Evolutionary conservation across 768 basidiomycete genomes (phyloP), one percentile per base, ranked within the genome.

Genomic region (Auricularia sp.): DNA sequence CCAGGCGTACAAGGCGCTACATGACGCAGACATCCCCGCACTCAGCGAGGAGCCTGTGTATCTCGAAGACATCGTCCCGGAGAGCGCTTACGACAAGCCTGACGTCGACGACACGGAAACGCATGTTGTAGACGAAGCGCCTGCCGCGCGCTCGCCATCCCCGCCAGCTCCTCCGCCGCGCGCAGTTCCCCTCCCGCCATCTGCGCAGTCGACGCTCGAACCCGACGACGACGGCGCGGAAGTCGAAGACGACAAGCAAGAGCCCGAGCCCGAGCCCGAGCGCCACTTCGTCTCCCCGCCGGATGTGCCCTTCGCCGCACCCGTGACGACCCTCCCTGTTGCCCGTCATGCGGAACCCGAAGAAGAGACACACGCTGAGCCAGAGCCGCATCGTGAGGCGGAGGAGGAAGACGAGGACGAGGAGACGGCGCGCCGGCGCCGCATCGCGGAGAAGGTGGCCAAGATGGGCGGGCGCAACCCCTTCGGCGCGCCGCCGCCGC

Each of bases 391-490:
- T 7, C 39, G 5, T 1, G 39, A 42, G 29, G 29, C 29, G 51
- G 53, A 62, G 60, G 51, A n/a, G 14, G 39, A 62, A n/a, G 36
- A 29, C 6, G 51, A 64, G 23, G 72, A 74, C 33, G 75, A 74
- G 34, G 83, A 83, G 18, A 84, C 85, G 66, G 81, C 76, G 66
- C 75, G 79, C 2, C 80, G 83, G 43, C 79, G 80, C 51, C 83
- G 83, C 62, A 81, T 89, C 21, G 82, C 86, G 33, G 86, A 84
- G 65, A 77, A 75, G 33, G 70, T 84, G 44, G 84, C 85, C 5
- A 83, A 84, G 73, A 84, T 84, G 77, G 88, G 87, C 16, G 81
- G 82, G 67, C 74, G 80, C 76, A 77, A 86, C 68, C 83, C 86
- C 2, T 79, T 86, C 63, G 74, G 77, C 8, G 74, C 77, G 12